Evolutionary conservation across 495 filamentous ascomycete species (phyloP), one percentile per base, ranked within the genome.

Genomic region (Penicillium steckii): DNA sequence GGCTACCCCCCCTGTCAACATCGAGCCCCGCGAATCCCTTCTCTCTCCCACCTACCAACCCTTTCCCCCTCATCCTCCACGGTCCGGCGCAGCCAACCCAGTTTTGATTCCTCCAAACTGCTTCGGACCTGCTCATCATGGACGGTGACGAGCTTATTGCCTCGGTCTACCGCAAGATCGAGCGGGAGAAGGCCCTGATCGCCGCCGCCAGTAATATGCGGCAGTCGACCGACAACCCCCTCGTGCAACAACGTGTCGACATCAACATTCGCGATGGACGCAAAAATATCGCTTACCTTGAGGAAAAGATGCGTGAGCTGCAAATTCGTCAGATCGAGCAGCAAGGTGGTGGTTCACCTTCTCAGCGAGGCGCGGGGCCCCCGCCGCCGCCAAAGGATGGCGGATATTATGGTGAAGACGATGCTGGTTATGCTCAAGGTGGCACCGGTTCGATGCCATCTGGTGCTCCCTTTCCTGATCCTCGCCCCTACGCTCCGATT

Each of bases 161-260:
- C 73, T 88, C 92, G 74, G 89, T 97, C 77, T 84, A 87, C 75
- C 87, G 85, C 75, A 97, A 99, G 89, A 97, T 97, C 73, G 91
- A 97, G 80, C 84, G 94, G 69, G 95, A 99, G 72, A 91, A 93
- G 79, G 87, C 87, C 61, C 83, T 99, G 59, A 94, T 99, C 79
- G 86, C 89, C 71, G 91, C 89, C 59, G 95, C 95, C 46, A 90
- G 90, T 67, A 82, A 87, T 51, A 95, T 99, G 89, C 87, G 91
- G 77, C 88, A 90, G 75, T 90, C 92, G 63, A 96, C 93, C 61
- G 85, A 90, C 73, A 97, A 99, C 69, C 86, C 89, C 48, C 75
- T 84, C 48, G 91, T 97, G 52, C 88, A 91, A 61, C 88, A 91
- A 55, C 83, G 88, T 52, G 84, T 94, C 59, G 93, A 97, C 55